Evolutionary conservation across 1,139 yeast species (phyloP).

Genomic region (Arxiozyma slooffiae): DNA sequence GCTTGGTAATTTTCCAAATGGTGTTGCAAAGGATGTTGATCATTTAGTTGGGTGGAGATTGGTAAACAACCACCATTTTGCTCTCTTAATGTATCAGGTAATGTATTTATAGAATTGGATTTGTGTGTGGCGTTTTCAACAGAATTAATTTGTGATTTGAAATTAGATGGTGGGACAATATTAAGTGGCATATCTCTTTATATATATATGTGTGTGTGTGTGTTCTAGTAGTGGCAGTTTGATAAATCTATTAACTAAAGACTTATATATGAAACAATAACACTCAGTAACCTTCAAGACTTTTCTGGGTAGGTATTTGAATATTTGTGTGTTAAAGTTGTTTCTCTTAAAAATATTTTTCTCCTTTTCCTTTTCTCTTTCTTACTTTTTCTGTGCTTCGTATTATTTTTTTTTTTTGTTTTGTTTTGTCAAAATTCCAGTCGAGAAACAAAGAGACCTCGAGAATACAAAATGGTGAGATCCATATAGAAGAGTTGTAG

Average conservation of each 20-base stretch:
- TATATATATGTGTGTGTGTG: neutral
- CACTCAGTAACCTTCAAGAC: neutral
- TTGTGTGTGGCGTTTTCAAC: conserved; percentile 6
- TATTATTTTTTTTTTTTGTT: too few relatives aligned
- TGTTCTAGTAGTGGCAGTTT: neutral
- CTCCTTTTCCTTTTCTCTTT: neutral
- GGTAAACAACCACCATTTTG: conserved; percentile 30
- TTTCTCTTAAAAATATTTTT: too few relatives aligned
- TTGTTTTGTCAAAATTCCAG: neutral
- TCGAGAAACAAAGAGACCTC: neutral
- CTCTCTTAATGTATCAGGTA: conserved; percentile 29
- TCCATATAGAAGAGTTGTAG: neutral
- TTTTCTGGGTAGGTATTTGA: neutral
- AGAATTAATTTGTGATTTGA: conserved; percentile 21
- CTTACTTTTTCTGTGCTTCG: neutral
- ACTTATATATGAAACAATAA: too few relatives aligned
- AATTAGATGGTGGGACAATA: conserved; percentile 22
- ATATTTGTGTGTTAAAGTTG: too few relatives aligned
- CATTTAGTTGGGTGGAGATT: conserved; percentile 59
- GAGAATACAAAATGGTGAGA: neutral
- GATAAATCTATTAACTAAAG: neutral
- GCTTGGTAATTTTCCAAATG: conserved; percentile 73
- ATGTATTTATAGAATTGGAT: conserved; percentile 24
- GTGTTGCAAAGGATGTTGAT: conserved; percentile 78
- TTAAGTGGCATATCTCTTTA: conserved; percentile 17